These are phyloP conservation scores for Solanum megistacrolobum DNA, from an alignment of 257 asterid species.

Conservation along the genomic window DNA sequence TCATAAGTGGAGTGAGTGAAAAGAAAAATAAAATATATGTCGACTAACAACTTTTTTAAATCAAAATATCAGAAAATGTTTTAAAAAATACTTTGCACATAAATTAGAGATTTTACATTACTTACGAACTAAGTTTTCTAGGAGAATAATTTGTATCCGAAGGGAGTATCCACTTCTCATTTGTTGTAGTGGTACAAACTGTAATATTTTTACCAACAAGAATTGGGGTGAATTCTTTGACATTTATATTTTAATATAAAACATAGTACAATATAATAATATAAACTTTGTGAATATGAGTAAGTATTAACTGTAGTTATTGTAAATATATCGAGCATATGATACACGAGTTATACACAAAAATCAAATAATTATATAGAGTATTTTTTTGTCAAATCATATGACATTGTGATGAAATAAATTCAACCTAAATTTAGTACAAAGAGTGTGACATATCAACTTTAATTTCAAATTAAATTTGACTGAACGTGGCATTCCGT, in stretches of 20 bases:
- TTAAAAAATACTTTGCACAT: background rate
- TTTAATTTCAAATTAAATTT: background rate
- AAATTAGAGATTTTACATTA: too few relatives aligned
- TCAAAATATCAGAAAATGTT: too few relatives aligned
- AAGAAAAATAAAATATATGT: accelerated
- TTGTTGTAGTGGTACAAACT: background rate
- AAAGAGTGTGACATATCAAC: background rate
- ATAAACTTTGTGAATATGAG: background rate
- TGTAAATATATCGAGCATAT: background rate
- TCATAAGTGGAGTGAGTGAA: background rate
- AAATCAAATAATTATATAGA: background rate
- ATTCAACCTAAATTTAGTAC: background rate
- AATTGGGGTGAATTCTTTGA: background rate
- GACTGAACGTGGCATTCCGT: background rate
- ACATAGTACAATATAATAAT: too few relatives aligned
- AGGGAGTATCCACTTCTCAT: background rate
- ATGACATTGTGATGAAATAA: background rate
- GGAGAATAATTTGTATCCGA: background rate
- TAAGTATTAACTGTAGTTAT: background rate
- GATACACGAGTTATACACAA: background rate
- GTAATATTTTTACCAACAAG: background rate
- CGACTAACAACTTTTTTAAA: too few relatives aligned
- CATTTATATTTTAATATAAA: too few relatives aligned
- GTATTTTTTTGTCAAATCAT: background rate
- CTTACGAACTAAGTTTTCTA: background rate